These are phyloP conservation scores for Bjerkandera adusta DNA, from an alignment of 1,284 basidiomycete species.

Conservation along the genomic window DNA sequence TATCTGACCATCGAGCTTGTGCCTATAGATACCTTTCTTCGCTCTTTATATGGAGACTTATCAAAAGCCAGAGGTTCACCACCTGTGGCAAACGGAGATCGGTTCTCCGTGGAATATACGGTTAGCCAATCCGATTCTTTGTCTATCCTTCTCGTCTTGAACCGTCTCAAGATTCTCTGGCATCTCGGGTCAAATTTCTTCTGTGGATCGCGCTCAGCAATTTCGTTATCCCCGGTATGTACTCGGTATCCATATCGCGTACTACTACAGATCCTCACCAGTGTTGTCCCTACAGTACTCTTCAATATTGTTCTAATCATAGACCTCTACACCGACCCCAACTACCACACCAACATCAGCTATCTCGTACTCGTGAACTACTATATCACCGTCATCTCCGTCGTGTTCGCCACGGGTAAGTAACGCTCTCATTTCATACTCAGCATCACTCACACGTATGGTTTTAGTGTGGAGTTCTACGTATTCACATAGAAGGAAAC, in stretches of 20 bases:
- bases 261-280: background rate
- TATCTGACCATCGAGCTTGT: background rate
- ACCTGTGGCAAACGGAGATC: background rate
- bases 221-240: conserved; percentile 4
- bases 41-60: conserved; percentile 10
- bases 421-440: no score
- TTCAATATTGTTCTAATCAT: conserved; percentile 1
- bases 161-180: background rate
- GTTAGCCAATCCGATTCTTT: background rate
- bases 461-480: no score
- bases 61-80: background rate
- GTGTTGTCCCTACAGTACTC: background rate
- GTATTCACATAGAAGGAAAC: no score
- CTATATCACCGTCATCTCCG: background rate
- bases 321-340: background rate
- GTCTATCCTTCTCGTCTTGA: background rate
- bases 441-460: no score
- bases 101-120: background rate
- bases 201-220: conserved; percentile 7
- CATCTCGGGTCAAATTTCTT: background rate
- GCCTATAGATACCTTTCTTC: conserved; percentile 2
- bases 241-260: background rate
- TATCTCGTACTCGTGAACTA: background rate
- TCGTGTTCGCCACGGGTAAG: conserved; percentile 2
- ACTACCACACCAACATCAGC: background rate